A percentile compares a stretch with the other conserved stretches of the same genome.
Evolutionary conservation across 1,139 yeast species (phyloP).

Genomic region (Pichia sp.): DNA sequence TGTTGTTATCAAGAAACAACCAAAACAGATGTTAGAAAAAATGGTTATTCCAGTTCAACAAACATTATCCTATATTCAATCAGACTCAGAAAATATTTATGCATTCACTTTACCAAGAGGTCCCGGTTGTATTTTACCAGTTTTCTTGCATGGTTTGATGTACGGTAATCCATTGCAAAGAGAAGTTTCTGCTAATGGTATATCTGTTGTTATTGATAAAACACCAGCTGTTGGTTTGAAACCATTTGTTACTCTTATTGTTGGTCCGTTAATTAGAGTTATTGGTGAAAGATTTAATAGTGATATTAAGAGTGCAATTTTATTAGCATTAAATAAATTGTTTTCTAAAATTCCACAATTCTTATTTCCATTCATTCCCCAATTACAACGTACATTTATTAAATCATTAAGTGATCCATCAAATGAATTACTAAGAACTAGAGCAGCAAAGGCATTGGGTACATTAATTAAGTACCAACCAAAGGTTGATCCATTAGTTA

Average conservation of each 20-base stretch:
- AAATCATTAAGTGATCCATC: constrained; percentile 76
- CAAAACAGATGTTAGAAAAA: constrained; percentile 68
- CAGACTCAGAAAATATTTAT: constrained; percentile 56
- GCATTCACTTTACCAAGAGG: constrained; percentile 82
- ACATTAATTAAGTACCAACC: constrained; percentile 85
- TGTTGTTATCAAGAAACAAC: constrained; percentile 61
- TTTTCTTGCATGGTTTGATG: constrained; percentile 92
- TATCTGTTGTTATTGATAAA: constrained; percentile 80
- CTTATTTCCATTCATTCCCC: constrained; percentile 93
- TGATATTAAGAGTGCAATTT: constrained; percentile 87
- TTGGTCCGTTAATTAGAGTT: constrained; percentile 97
- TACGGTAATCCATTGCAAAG: constrained; percentile 82
- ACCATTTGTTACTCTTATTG: constrained; percentile 86
- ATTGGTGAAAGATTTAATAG: constrained; percentile 92
- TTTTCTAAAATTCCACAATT: constrained; percentile 82
- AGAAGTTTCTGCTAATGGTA: constrained; percentile 81
- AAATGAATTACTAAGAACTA: constrained; percentile 64
- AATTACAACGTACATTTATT: constrained; percentile 93
- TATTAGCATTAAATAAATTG: constrained; percentile 73
- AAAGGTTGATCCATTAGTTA: constrained; percentile 85
- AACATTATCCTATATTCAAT: constrained; percentile 63
- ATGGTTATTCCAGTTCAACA: constrained; percentile 74
- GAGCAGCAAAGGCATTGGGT: constrained; percentile 91
- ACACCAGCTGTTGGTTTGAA: constrained; percentile 77
- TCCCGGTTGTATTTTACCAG: constrained; percentile 80